These are phyloP conservation scores for Macrotyloma uniflorum DNA, from an alignment of 306 rosid species.

Conservation along the genomic window DNA sequence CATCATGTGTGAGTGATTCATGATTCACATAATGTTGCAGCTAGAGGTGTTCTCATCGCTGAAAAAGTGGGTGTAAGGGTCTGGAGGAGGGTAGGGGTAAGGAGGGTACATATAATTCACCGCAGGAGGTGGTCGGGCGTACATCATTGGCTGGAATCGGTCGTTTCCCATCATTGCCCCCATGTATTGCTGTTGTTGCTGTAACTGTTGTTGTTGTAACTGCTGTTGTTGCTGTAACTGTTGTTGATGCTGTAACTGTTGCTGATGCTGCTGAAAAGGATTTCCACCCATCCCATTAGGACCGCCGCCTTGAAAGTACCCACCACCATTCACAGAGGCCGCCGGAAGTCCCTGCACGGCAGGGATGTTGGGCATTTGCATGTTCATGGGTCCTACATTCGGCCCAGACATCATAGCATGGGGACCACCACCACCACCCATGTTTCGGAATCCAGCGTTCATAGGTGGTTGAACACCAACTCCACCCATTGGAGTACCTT, in stretches of 20 bases:
- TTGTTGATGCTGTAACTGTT: neutral
- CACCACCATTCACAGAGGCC: conserved; percentile 43
- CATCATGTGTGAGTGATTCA: too few species aligned
- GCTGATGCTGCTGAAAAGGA: conserved; percentile 58
- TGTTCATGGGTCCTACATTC: conserved; percentile 53
- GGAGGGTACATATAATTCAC: conserved; percentile 63
- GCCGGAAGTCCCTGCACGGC: conserved; percentile 89
- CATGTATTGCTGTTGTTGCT: conserved; percentile 65
- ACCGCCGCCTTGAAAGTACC: conserved; percentile 55
- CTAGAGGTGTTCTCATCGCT: conserved; percentile 88
- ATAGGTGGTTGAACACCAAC: conserved; percentile 41
- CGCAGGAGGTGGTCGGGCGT: conserved; percentile 63
- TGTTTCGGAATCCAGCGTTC: conserved; percentile 48
- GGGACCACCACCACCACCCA: conserved; percentile 38
- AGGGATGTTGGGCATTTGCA: conserved; percentile 55
- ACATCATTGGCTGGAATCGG: conserved; percentile 88
- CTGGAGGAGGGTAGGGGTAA: conserved; percentile 53
- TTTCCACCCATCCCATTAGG: conserved; percentile 61
- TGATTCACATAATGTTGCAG: conserved; percentile 83
- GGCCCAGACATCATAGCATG: conserved; percentile 55
- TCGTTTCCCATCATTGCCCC: conserved; percentile 76
- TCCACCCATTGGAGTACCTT: conserved; percentile 43
- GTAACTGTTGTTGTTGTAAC: conserved; percentile 45
- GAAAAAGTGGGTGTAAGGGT: conserved; percentile 67
- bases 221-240: conserved; percentile 51